A percentile compares a stretch with the other conserved stretches of the same genome.
Evolutionary conservation across 2,329 filamentous ascomycete genomes (phyloP).

Genomic region (Calonectria pteridis): DNA sequence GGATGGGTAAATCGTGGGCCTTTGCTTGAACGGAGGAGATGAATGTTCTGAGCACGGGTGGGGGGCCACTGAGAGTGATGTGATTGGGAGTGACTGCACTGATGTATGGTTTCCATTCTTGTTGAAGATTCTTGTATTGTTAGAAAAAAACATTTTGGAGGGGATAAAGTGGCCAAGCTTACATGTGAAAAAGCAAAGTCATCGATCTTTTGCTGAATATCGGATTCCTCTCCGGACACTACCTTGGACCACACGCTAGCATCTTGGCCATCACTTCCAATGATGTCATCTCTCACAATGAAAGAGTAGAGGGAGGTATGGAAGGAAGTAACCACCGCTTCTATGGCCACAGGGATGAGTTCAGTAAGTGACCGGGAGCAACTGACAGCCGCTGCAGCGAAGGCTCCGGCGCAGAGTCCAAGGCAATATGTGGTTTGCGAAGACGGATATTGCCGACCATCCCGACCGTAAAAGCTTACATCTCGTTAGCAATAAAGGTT

Average conservation of each 20-base stretch:
- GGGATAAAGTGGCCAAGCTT: background rate
- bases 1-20: slow-evolving; percentile 32
- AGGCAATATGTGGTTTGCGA: slow-evolving; percentile 35
- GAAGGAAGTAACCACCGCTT: slow-evolving; percentile 34
- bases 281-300: slow-evolving; percentile 21
- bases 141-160: background rate
- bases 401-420: slow-evolving; percentile 43
- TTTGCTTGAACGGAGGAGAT: slow-evolving; percentile 26
- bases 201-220: slow-evolving; percentile 23
- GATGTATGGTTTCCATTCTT: slow-evolving; percentile 35
- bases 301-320: slow-evolving; percentile 39
- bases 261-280: slow-evolving; percentile 20
- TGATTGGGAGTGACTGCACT: slow-evolving; percentile 39
- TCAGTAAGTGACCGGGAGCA: slow-evolving; percentile 40
- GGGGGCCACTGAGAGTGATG: slow-evolving; percentile 42
- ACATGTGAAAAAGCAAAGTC: slow-evolving; percentile 21
- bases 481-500: background rate
- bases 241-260: slow-evolving; percentile 35
- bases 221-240: slow-evolving; percentile 24
- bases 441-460: slow-evolving; percentile 34
- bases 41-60: slow-evolving; percentile 34
- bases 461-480: slow-evolving; percentile 30
- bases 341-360: slow-evolving; percentile 36
- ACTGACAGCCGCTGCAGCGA: slow-evolving; percentile 43
- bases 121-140: slow-evolving; percentile 20